Evolutionary conservation across 371 early-diverging fungal species (phyloP).

Genomic region (Apophysomyces ossiformis): DNA sequence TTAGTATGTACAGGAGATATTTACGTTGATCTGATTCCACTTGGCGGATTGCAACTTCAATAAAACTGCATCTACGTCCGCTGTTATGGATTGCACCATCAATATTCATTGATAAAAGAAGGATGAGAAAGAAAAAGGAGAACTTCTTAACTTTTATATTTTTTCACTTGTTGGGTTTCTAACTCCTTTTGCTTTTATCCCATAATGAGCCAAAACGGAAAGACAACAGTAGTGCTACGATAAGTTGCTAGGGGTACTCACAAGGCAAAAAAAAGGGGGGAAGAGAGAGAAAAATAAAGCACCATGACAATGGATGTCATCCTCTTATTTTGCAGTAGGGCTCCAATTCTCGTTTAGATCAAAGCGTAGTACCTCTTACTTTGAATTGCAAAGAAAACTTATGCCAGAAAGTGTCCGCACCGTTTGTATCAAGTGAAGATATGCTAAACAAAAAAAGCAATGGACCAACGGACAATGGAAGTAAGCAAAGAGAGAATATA

Average conservation of each 20-base stretch:
- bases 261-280: not conserved
- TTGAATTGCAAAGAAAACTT: too few species aligned
- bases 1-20: not conserved
- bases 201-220: not conserved
- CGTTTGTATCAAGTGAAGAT: too few species aligned
- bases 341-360: too few species aligned
- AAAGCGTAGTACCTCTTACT: too few species aligned
- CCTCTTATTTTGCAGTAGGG: too few species aligned
- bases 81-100: conserved; percentile 3
- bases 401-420: too few species aligned
- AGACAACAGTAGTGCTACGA: not conserved
- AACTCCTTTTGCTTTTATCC: conserved; percentile 1
- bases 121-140: not conserved
- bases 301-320: too few species aligned
- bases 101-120: conserved; percentile 6
- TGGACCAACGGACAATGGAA: too few species aligned
- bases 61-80: conserved; percentile 5
- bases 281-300: not conserved
- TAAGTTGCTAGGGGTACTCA: not conserved
- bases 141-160: not conserved
- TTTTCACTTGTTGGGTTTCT: not conserved
- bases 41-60: conserved; percentile 6
- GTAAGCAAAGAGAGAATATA: too few species aligned
- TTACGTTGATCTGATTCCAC: conserved; percentile 1
- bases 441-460: too few species aligned